phyloP scores from a whole-genome alignment of 2,329 filamentous ascomycete genomes.

The Drechslera avenae region DNA sequence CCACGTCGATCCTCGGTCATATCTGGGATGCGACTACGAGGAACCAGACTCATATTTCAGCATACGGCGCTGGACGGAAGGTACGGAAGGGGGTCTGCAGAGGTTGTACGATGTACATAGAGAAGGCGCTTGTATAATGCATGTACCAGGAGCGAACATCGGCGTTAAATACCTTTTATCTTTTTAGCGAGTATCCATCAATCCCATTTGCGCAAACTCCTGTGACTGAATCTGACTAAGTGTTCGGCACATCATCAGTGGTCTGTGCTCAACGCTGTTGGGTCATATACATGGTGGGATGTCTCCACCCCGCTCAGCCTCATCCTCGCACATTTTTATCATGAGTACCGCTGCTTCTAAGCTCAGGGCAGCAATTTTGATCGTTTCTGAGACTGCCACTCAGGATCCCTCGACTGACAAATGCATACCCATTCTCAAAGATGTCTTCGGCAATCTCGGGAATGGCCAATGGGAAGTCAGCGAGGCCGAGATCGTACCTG shows the following conservation, averaged over 20 bases:
- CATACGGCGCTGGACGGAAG: conserved; percentile 13
- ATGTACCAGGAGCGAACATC: conserved; percentile 44
- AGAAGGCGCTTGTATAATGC: conserved; percentile 44
- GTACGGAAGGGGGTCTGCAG: conserved; percentile 10
- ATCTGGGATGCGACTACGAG: conserved; percentile 3
- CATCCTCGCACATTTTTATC: conserved; percentile 18
- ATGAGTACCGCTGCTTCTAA: conserved; percentile 46
- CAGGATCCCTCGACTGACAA: conserved; percentile 79
- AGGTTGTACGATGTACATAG: conserved; percentile 40
- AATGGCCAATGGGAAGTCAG: conserved; percentile 72
- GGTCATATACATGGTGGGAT: conserved; percentile 19
- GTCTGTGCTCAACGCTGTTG: conserved; percentile 23
- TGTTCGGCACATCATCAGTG: conserved; percentile 9
- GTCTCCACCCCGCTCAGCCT: conserved; percentile 26
- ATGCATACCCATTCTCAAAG: conserved; percentile 68
- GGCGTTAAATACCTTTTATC: conserved; percentile 34
- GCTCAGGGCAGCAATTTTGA: conserved; percentile 76
- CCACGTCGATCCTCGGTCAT: background rate
- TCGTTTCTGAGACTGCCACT: conserved; percentile 89
- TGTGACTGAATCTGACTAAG: conserved; percentile 5
- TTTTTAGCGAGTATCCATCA: background rate
- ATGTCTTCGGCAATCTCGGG: conserved; percentile 71
- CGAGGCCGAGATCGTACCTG: conserved; percentile 76
- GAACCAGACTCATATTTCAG: conserved; percentile 16
- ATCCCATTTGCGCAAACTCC: background rate